Percentiles rank a stretch among this genome's conserved stretches.
Evolutionary conservation across 1,139 yeast genomes (phyloP).

Genomic region (Ogataea hybrid): DNA sequence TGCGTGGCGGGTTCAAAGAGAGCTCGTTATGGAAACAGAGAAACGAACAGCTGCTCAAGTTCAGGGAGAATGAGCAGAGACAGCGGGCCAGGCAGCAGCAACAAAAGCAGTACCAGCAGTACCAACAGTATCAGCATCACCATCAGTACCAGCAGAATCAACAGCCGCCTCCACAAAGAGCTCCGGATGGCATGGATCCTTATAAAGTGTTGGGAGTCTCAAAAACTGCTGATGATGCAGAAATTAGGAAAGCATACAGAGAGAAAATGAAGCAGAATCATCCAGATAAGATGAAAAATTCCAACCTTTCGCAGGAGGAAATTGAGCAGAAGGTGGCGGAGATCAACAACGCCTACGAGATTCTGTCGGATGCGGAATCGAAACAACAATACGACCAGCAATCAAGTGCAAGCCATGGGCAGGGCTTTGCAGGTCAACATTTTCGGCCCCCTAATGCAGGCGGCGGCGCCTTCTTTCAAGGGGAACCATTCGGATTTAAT

Average conservation of each 20-base stretch:
- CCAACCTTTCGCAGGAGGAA: conserved; percentile 64
- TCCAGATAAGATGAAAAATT: conserved; percentile 79
- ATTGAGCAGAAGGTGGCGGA: conserved; percentile 87
- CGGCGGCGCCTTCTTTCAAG: conserved; percentile 14
- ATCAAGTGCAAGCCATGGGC: conserved; percentile 48
- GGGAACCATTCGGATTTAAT: conserved; percentile 9
- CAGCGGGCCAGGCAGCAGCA: conserved; percentile 26
- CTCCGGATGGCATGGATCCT: conserved; percentile 51
- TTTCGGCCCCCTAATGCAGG: conserved; percentile 20
- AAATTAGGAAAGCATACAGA: conserved; percentile 81
- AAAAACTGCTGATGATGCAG: conserved; percentile 65
- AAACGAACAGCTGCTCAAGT: conserved; percentile 13
- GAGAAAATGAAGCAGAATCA: conserved; percentile 77
- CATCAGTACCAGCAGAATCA: conserved; percentile 44
- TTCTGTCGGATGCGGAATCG: conserved; percentile 63
- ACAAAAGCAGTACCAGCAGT: conserved; percentile 36
- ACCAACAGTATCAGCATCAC: conserved; percentile 45
- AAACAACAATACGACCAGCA: conserved; percentile 65
- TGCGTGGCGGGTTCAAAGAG: conserved; percentile 19
- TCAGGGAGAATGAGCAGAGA: conserved; percentile 12
- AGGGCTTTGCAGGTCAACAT: conserved; percentile 7
- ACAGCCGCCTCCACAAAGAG: conserved; percentile 44
- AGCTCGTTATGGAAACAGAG: conserved; percentile 23
- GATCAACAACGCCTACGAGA: conserved; percentile 91
- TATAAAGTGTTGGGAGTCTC: conserved; percentile 75